phyloP scores from a whole-genome alignment of 2,329 filamentous ascomycete genomes.

The Nemania serpens region DNA sequence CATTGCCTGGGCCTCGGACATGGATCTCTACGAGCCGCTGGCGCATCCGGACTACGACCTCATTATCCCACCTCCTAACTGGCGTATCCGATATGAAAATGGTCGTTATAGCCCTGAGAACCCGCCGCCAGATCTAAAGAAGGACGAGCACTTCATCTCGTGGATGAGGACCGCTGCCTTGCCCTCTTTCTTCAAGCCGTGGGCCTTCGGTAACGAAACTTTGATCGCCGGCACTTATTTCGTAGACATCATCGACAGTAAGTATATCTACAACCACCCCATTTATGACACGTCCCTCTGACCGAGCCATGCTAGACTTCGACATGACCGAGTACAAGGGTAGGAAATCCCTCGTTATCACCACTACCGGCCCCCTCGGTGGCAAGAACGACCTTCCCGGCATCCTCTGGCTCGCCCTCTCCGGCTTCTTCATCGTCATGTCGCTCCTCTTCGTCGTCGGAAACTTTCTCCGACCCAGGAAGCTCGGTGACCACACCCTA shows the following conservation, averaged over 20 bases:
- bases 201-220: slow-evolving; percentile 73
- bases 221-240: slow-evolving; percentile 77
- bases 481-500: slow-evolving; percentile 97
- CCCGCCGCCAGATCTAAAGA: slow-evolving; percentile 72
- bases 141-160: slow-evolving; percentile 87
- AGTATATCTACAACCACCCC: slow-evolving; percentile 53
- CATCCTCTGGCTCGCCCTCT: slow-evolving; percentile 93
- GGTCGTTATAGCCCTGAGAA: slow-evolving; percentile 69
- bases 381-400: slow-evolving; percentile 95
- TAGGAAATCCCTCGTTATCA: slow-evolving; percentile 87
- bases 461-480: slow-evolving; percentile 91
- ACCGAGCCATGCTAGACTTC: slow-evolving; percentile 65
- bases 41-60: slow-evolving; percentile 61
- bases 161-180: slow-evolving; percentile 98
- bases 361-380: slow-evolving; percentile 89
- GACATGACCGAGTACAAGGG: slow-evolving; percentile 78
- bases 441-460: slow-evolving; percentile 87
- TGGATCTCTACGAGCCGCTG: slow-evolving; percentile 74
- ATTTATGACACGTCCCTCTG: slow-evolving; percentile 1
- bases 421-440: slow-evolving; percentile 87
- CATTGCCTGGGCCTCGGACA: slow-evolving; percentile 88
- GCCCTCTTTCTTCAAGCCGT: slow-evolving; percentile 93
- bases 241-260: slow-evolving; percentile 78
- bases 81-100: slow-evolving; percentile 71
- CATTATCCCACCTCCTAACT: slow-evolving; percentile 85